Evolutionary conservation across 2,329 filamentous ascomycete species (phyloP), one percentile per base, ranked within the genome.

Genomic region (Davidsoniella neocaledoniae): DNA sequence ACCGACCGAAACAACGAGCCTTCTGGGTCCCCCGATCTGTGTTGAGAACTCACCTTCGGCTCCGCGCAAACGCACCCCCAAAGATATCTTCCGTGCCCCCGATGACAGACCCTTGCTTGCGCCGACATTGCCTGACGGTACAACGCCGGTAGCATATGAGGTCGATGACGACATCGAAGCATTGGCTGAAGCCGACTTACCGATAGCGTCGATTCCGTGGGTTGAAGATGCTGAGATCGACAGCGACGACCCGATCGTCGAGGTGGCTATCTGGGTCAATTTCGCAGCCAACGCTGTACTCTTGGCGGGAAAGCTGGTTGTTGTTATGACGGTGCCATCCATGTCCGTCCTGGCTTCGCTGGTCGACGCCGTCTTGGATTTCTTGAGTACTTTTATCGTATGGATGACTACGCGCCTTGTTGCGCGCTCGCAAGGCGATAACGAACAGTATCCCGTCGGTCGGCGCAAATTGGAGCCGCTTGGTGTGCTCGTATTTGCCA

Each of bases 201-300:
- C 68, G 23, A 69, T 68, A 49, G 72, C 72, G 9, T 71, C 81
- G 51, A 75, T 86, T 40, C 82, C 81, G 6, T 81, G 78, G 62
- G 74, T 83, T 50, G 81, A 83, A 52, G 83, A 87, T 55, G 81
- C 81, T 51, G 73, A 75, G 19, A 57, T 87, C 2, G 82, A 87
- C 59, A 85, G 80, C 55, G 72, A 79, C 44, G 80, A 81, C 53
- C 77, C 74, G 14, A 76, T 94, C 45, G 86, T 95, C 45, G 82
- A 79, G n/a, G 60, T 91, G 17, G 88, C 90, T 40, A 91, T 96
- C 58, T 90, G 87, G 62, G 67, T 93, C 62, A 94, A 93, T 61
- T 74, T 93, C 45, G 65, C 74, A 19, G 87, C 86, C 52, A 94
- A 94, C 60, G 69, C 77, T 2, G 67, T 85, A 41, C 71, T 94